Evolutionary conservation across 2,329 filamentous ascomycete species (phyloP).

Genomic region (Helicocarpus griseus): DNA sequence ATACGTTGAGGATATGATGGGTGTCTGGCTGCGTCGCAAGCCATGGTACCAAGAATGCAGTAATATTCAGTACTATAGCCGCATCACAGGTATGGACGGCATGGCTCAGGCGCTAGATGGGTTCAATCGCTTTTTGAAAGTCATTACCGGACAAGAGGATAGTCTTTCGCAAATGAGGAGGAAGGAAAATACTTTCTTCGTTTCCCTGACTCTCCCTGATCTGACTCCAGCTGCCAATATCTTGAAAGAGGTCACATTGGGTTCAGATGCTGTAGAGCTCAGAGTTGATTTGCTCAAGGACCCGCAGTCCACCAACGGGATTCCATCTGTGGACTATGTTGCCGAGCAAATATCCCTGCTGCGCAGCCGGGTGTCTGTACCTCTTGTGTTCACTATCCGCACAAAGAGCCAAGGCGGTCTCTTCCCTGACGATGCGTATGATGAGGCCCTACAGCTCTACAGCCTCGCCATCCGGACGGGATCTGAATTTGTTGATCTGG

Average conservation of each 20-base stretch:
- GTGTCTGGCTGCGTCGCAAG: constrained; percentile 80
- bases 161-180: constrained; percentile 50
- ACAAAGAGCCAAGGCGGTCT: constrained; percentile 77
- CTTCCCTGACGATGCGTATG: constrained; percentile 67
- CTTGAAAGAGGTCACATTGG: constrained; percentile 65
- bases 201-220: constrained; percentile 76
- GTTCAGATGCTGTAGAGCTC: constrained; percentile 86
- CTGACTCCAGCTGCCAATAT: constrained; percentile 54
- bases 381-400: constrained; percentile 86
- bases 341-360: constrained; percentile 72
- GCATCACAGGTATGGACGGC: constrained; percentile 45
- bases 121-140: constrained; percentile 62
- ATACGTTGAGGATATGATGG: constrained; percentile 84
- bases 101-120: constrained; percentile 51
- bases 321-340: constrained; percentile 64
- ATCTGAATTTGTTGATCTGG: constrained; percentile 85
- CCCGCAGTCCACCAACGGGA: constrained; percentile 45
- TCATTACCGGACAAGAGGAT: constrained; percentile 55
- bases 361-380: constrained; percentile 60
- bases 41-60: constrained; percentile 88
- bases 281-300: constrained; percentile 85
- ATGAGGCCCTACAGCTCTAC: constrained; percentile 67
- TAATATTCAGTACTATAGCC: constrained; percentile 87
- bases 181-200: constrained; percentile 73
- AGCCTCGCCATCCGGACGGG: constrained; percentile 69